Percentiles rank a stretch among this genome's conserved stretches.
Conservation (phyloP, 768 basidiomycete species). For the Pleurotus platypus region DNA sequence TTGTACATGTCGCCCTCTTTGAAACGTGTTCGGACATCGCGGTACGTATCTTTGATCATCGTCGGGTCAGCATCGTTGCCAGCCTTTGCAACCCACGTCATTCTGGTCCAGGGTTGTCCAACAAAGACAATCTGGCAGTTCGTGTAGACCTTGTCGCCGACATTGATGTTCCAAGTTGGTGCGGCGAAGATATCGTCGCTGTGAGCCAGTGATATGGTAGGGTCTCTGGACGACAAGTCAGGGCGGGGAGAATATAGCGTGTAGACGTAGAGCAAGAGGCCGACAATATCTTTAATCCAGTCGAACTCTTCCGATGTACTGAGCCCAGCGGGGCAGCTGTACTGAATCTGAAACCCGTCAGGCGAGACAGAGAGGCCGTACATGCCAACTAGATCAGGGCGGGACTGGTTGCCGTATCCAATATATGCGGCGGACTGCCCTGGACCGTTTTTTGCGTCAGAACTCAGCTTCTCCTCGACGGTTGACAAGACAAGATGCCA, state of each 20-base stretch:
- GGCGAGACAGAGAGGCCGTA: neutral
- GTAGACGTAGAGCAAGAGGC: neutral
- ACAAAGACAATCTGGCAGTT: neutral
- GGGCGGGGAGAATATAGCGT: neutral
- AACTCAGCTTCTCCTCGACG: neutral
- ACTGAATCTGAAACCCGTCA: neutral
- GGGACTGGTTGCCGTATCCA: neutral
- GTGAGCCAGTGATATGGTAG: neutral
- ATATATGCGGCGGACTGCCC: conserved; percentile 2
- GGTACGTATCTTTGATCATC: conserved; percentile 7
- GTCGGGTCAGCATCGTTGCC: neutral
- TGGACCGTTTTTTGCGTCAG: conserved; percentile 2
- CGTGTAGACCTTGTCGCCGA: neutral
- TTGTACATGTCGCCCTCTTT: conserved; percentile 5
- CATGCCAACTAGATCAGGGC: neutral
- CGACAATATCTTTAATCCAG: neutral
- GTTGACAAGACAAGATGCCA: conserved; percentile 3
- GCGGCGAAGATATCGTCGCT: neutral
- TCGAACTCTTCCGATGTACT: neutral
- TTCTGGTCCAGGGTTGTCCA: conserved; percentile 1
- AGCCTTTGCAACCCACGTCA: conserved; percentile 3
- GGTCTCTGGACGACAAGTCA: neutral
- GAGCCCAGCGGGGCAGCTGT: neutral
- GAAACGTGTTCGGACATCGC: neutral
- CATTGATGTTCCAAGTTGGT: neutral